Base-by-base conservation (phyloP, 495 filamentous ascomycete genomes). In the Podospora pseudoanserina region DNA sequence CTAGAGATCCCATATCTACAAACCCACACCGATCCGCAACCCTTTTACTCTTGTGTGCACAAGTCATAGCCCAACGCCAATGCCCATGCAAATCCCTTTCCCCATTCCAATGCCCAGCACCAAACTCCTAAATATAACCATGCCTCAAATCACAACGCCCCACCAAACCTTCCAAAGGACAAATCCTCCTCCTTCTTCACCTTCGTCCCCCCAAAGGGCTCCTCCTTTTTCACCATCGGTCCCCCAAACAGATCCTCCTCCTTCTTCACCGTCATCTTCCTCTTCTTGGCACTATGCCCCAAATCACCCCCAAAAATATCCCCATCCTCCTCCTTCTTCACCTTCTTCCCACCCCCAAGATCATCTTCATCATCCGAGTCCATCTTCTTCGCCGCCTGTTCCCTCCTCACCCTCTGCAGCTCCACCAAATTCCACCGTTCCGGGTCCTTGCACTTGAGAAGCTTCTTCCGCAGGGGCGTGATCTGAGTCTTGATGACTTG, bases 401-500 rank as follows among this genome's bases (percentile, higher is more conserved):
- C 79, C 63, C 82, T 73, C 53, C 79, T 76, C 28, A 80, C 83
- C 63, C 80, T 80, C 70, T 89, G 86, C 34, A 87, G 72, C 55
- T 83, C 82, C 11, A 88, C 84, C 58, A 90, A 70, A 74, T 91
- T 88, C 63, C 79, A 83, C 57, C 88, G 85, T 49, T 86, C 84
- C 1, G 92, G 91, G 71, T 96, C 92, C 66, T 89, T 86, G 76
- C 93, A 96, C 66, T 89, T 88, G 56, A 86, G 87, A 16, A 96
- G 81, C 78, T 95, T 96, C 79, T 89, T 92, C 23, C 81, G 84
- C 11, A 94, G 72, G 44, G 79, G 86, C 57, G 84, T 83, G 54
- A 84, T 71, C 27, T 79, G 79, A 56, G 77, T 78, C 49, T 80
- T 81, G 44, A 70, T 72, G 49, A 77, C 75, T 56, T 67, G 60